Evolutionary conservation across 805 yeast species (phyloP), one percentile per base, ranked within the genome.

Genomic region (Saccharomycopsis selenospora): DNA sequence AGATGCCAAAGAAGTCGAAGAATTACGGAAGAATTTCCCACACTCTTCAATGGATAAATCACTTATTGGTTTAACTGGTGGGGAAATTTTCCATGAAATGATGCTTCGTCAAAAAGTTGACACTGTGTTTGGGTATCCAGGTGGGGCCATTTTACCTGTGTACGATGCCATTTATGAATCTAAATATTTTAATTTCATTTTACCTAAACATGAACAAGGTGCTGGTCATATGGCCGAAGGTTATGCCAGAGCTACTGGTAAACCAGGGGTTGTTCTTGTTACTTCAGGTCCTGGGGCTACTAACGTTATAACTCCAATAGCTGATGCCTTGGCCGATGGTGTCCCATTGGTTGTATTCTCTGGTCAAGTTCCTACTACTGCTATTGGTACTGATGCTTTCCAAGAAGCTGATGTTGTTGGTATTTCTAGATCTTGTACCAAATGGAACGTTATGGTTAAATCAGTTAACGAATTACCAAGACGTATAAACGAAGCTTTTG

Each of bases 211-310:
- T 66, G 99, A 93, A 68, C 99, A 93, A 70, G 99, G 99, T 65
- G 99, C 98, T 14, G 99, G 99, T 46, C 99, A 93, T 69, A 93
- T 93, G 98, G 99, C 99, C 49, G 97, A 93, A 70, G 99, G 99
- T 52, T 93, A 93, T 59, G 97, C 99, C 49, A 77, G 95, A 57
- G 99, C 95, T 36, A 69, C 80, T 17, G 99, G 98, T 51, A 93
- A 87, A 68, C 95, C 97, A 11, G 99, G 99, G 70, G 95, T 93
- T 56, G 98, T 93, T 44, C 72, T 93, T 60, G 99, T 93, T 46
- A 93, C 99, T n/a, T 88, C 96, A 1, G 99, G 99, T 46, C 99
- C 99, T 26, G 99, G 98, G 62, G 99, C 98, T 44, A 93, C 99
- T 48, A 93, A 93, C 63, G 96, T 93, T 51, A 82, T 93, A 55